Conservation (phyloP, 2,329 filamentous ascomycete genomes). For the Leptoxyphium fumago region DNA sequence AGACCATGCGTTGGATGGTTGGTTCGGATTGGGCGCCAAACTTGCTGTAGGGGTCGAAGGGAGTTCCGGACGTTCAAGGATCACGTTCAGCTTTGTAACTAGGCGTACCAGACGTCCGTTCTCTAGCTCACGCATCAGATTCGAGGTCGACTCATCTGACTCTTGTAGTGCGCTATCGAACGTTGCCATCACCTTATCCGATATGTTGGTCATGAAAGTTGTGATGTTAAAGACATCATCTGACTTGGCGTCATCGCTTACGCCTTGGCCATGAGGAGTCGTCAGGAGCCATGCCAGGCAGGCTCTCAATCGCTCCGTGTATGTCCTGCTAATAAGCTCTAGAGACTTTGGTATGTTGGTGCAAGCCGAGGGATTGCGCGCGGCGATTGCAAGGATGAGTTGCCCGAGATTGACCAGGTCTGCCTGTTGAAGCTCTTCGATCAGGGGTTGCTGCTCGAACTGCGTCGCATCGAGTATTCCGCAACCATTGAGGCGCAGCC, state of each 20-base stretch:
- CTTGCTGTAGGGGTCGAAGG: constrained; percentile 32
- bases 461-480: constrained; percentile 81
- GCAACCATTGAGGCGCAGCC: constrained; percentile 76
- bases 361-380: constrained; percentile 32
- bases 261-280: constrained; percentile 27
- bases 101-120: constrained; percentile 75
- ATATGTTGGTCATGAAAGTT: constrained; percentile 63
- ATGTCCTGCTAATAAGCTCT: constrained; percentile 62
- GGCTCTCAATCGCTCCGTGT: constrained; percentile 64
- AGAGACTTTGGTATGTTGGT: constrained; percentile 53
- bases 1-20: constrained; percentile 46
- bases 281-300: constrained; percentile 70
- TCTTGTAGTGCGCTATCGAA: constrained; percentile 69
- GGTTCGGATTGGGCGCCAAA: constrained; percentile 17
- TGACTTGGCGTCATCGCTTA: constrained; percentile 17
- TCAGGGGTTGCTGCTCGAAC: constrained; percentile 52
- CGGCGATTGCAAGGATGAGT: constrained; percentile 68
- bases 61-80: constrained; percentile 82
- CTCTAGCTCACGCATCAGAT: constrained; percentile 69
- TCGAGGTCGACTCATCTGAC: constrained; percentile 57
- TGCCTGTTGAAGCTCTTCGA: constrained; percentile 70
- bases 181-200: constrained; percentile 57
- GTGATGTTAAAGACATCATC: constrained; percentile 55
- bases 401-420: constrained; percentile 76
- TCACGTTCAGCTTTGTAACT: constrained; percentile 66